Conservation (phyloP, 306 rosid genomes). For the Luffa aegyptiaca region DNA sequence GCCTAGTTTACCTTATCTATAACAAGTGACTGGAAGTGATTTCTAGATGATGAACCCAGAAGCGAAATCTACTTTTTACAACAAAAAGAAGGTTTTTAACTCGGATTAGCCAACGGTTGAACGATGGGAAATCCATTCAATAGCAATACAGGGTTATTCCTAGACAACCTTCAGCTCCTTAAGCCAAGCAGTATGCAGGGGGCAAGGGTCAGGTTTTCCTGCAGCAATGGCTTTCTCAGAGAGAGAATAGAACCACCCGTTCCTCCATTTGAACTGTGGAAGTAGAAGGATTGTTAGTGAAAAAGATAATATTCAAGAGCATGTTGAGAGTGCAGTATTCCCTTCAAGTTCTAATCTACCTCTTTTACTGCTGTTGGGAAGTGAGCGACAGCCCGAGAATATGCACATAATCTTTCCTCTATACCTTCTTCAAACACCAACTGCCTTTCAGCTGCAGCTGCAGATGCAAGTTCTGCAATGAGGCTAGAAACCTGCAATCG, state of each 20-base stretch:
- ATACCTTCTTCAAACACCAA: conserved; percentile 58
- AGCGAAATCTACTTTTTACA: not conserved
- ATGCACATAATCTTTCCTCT: conserved; percentile 84
- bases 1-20: not conserved
- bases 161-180: conserved; percentile 57
- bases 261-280: conserved; percentile 93
- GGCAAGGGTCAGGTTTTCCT: conserved; percentile 85
- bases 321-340: not conserved
- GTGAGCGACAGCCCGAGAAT: conserved; percentile 75
- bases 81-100: not conserved
- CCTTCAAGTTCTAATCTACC: conserved; percentile 28
- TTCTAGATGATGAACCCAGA: not conserved
- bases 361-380: conserved; percentile 97
- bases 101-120: not conserved
- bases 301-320: not conserved
- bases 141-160: not conserved
- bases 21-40: not conserved
- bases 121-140: not conserved
- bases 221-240: conserved; percentile 51
- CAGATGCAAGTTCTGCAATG: conserved; percentile 57
- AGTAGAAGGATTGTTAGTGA: not conserved
- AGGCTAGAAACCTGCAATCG: conserved; percentile 66
- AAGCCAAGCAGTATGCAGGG: conserved; percentile 77
- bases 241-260: conserved; percentile 83
- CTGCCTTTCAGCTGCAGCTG: conserved; percentile 70